Base-by-base conservation (phyloP, 176 grass and related monocot species). In the Neostapfia colusana region DNA sequence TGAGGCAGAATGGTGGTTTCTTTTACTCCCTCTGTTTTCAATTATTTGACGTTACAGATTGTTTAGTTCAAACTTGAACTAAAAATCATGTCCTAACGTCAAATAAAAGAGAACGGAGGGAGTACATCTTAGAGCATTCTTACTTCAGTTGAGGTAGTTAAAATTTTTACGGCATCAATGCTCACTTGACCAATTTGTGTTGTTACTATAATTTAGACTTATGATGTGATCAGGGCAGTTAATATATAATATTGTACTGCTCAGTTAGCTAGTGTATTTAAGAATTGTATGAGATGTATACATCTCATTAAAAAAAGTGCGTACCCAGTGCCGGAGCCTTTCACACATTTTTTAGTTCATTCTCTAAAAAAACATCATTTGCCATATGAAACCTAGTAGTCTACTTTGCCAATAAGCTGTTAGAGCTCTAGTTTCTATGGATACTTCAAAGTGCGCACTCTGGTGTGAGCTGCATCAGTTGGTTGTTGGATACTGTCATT, bases 401-500 rank as follows among this genome's bases (percentile, higher is more conserved):
- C 59, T 54, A 79, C 61, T 83, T 83, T 73, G 62, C 50, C 73
- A 73, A 54, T 44, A 79, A 79, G 86, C 69, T 74, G 49, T 51
- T 42, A 56, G 76, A 69, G 42, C 24, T 87, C 79, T 77, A 37
- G 44, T 78, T 60, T 74, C 76, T 72, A 60, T 83, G 59, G 59
- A 76, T 45, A 58, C 27, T 73, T 73, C 34, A 80, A 80, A 74
- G 84, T 63, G 75, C 54, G 65, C 57, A 59, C 41, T 88, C 70
- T 76, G 41, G 48, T 88, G 76, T 48, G 65, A 81, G 76, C 56
- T 64, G 86, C 64, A 72, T 76, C 70, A 72, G 70, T 70, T 84
- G 81, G 81, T 88, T 57, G 86, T 84, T 84, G 81, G 76, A 39
- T 80, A 75, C 75, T 63, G 63, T 74, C 55, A 88, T 80, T 88